Evolutionary conservation across 2,329 filamentous ascomycete genomes (phyloP), one percentile per base, ranked within the genome.

Genomic region (Ophiostoma novo-ulmi): DNA sequence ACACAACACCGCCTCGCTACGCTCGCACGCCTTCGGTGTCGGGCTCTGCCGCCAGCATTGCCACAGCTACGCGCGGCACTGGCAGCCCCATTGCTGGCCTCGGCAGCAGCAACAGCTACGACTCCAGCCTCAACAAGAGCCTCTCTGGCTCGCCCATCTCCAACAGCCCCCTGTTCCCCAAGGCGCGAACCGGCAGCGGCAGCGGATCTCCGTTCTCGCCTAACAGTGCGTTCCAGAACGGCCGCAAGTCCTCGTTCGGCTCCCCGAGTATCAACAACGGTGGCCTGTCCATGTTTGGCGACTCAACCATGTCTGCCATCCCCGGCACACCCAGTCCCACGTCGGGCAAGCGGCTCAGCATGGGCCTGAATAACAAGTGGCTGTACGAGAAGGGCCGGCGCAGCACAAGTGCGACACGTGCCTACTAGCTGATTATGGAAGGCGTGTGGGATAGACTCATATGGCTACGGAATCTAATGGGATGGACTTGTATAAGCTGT

Each of bases 341-440:
- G 6, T 80, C 83, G 6, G 84, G 85, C 52, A 93, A 91, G 81
- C 86, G 88, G 71, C 89, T 89, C 61, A 93, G 88, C 74, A 88
- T 96, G 69, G 88, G 89, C 0, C 77, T 97, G 77, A 97, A 94
- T 80, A 97, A 89, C 81, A 97, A 95, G 81, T 98, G 94, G 94
- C 80, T 97, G 72, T 98, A 97, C 77, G 93, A 97, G 80, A 92
- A 89, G 80, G 90, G 91, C 76, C 82, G 88, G 78, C 78, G 88
- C 78, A 81, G 85, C 75, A 82, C 84, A 69, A 78, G 82, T 70
- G 72, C 71, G 31, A 64, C 69, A 1, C 71, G 73, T 36, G 26
- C 73, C 31, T 73, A 73, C 61, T 74, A 61, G 44, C 11, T 8
- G 26, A 1, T 20, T 20, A 35, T 26, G 22, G 26, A 26, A n/a